Base-by-base conservation (phyloP, 305 asterid species). In the Rubia balearica region DNA sequence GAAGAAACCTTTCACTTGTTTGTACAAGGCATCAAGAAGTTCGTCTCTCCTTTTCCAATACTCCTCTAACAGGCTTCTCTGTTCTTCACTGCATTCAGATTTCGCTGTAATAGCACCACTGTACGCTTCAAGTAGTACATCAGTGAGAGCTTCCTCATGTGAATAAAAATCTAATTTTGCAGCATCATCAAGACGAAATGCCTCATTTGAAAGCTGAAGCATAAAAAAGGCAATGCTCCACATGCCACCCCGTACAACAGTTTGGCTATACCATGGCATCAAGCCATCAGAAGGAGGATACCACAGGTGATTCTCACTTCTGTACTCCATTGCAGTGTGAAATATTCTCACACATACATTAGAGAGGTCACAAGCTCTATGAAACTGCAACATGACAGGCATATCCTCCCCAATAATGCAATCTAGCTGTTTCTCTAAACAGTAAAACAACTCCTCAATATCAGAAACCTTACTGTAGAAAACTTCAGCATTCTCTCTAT, bases 401-500 rank as follows among this genome's bases (percentile, higher is more conserved):
- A 90, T 86, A 68, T 88, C 90, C 57, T 67, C 84, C 51, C 73
- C 79, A 73, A 88, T 81, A 61, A 90, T 73, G 82, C 75, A 78
- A 53, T 83, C 87, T 16, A 93, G 85, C 66, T 88, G 89, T 79
- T 82, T 89, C 81, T 89, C 97, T 76, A 90, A 79, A 88, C 96
- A 88, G 80, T 83, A 82, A 83, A 90, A 93, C 60, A 89, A 69
- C 82, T 93, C 95, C 83, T 89, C 95, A 61, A 90, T 85, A 72
- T 89, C 96, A 65, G 98, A 90, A 75, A 93, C 97, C 81, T 85
- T 89, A 71, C 96, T 93, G 73, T 87, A 93, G 77, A 93, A 93
- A 71, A 93, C 98, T 86, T 93, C 98, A 77, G 95, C 91, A 82
- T 89, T 93, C 68, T 93, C 97, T 79, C 97, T 93, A 80, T 93